A percentile compares a stretch with the other conserved stretches of the same genome.
Evolutionary conservation across 257 asterid species (phyloP).

Genomic region (Rehmannia glutinosa): DNA sequence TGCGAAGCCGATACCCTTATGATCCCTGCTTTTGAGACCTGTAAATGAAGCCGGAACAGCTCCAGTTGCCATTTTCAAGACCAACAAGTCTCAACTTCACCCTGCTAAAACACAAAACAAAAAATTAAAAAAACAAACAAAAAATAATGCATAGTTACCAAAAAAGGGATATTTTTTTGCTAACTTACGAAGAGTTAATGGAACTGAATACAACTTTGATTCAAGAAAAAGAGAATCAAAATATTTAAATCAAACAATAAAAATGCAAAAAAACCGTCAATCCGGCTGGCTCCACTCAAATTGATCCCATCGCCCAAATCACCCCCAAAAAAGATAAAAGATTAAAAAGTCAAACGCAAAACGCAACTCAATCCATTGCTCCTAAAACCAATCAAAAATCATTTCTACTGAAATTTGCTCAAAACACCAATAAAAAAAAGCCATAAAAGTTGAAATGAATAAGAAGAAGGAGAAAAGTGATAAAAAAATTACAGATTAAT

Average conservation of each 20-base stretch:
- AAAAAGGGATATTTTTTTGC: neutral
- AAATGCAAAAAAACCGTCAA: neutral
- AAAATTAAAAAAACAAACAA: neutral
- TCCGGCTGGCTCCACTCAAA: neutral
- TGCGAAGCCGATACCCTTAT: constrained; percentile 50
- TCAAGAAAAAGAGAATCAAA: neutral
- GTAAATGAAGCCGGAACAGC: constrained; percentile 82
- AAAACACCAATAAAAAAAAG: too few species aligned
- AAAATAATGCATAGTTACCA: neutral
- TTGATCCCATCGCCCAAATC: neutral
- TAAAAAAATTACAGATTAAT: too few species aligned
- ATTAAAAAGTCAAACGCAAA: neutral
- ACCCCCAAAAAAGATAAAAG: neutral
- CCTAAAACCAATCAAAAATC: neutral
- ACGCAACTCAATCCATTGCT: too few species aligned
- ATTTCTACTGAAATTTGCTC: neutral
- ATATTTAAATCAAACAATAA: neutral
- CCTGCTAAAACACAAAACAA: constrained; percentile 18
- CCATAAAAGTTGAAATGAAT: neutral
- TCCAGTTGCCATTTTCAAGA: constrained; percentile 73
- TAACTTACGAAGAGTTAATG: neutral
- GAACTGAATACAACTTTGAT: neutral
- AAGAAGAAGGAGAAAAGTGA: too few species aligned
- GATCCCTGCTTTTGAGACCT: constrained; percentile 59
- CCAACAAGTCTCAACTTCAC: neutral